phyloP scores from a whole-genome alignment of 306 rosid genomes.

The Cucurbita pepo region DNA sequence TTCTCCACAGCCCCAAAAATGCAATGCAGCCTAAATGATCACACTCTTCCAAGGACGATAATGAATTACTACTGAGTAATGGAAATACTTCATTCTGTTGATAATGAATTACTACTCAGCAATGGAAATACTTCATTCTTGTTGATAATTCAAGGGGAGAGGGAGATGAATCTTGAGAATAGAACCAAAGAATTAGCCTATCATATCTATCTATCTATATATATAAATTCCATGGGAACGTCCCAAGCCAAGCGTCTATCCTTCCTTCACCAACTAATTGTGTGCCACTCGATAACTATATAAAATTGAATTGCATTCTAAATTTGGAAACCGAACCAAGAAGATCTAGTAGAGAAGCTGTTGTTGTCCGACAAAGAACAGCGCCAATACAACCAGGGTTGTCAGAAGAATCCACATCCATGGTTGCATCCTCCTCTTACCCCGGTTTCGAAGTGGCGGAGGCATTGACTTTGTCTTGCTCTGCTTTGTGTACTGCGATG shows the following conservation, averaged over 20 bases:
- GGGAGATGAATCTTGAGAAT: neutral
- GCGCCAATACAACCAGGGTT: slow-evolving; percentile 18
- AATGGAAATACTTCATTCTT: too few relatives aligned
- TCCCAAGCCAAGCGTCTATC: neutral
- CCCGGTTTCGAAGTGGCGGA: slow-evolving; percentile 52
- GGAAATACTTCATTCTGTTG: too few relatives aligned
- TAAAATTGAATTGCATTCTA: neutral
- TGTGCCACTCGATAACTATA: neutral
- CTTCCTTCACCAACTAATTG: neutral
- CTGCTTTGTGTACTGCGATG: slow-evolving; percentile 34
- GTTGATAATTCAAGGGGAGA: too few relatives aligned
- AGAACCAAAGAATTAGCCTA: slow-evolving; percentile 3
- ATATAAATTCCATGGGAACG: neutral
- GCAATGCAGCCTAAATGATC: neutral
- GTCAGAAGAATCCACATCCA: slow-evolving; percentile 59
- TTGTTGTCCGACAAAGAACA: slow-evolving; percentile 32
- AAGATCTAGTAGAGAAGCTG: slow-evolving; percentile 3
- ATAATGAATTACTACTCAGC: neutral
- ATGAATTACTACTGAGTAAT: neutral
- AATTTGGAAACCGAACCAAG: neutral
- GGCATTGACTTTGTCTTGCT: slow-evolving; percentile 49
- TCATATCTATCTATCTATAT: neutral
- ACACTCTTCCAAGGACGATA: neutral
- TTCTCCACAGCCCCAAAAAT: neutral
- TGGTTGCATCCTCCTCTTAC: slow-evolving; percentile 56